Evolutionary conservation across 495 filamentous ascomycete species (phyloP).

Genomic region (Trichocladium antarcticum): DNA sequence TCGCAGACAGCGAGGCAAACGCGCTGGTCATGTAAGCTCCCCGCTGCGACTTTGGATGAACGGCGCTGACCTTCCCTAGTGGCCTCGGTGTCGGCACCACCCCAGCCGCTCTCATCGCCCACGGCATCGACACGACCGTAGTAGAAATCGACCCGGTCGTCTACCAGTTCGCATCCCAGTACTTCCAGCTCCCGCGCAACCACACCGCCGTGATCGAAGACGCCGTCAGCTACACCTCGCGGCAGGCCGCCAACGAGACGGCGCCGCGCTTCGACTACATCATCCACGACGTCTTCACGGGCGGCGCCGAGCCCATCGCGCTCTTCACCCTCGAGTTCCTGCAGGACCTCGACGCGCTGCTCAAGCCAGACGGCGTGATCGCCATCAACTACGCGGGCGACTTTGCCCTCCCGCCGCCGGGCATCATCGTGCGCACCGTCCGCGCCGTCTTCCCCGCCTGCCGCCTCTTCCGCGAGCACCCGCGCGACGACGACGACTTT

Average conservation of each 20-base stretch:
- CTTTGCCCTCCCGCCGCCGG: constrained; percentile 57
- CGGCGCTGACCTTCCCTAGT: constrained; percentile 35
- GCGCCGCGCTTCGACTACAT: constrained; percentile 70
- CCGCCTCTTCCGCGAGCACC: constrained; percentile 73
- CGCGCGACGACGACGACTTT: constrained; percentile 33
- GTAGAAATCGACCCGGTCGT: constrained; percentile 91
- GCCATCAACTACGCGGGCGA: constrained; percentile 99
- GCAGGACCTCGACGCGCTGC: constrained; percentile 49
- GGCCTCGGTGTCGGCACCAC: constrained; percentile 89
- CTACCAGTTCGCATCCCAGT: constrained; percentile 64
- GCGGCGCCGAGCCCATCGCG: constrained; percentile 77
- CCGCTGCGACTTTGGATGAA: constrained; percentile 8
- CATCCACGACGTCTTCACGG: constrained; percentile 97
- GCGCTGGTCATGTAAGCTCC: constrained; percentile 69
- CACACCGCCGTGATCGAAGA: constrained; percentile 74
- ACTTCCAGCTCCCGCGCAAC: constrained; percentile 69
- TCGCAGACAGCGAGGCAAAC: constrained; percentile 52
- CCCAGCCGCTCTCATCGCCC: constrained; percentile 70
- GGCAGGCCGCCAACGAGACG: constrained; percentile 26
- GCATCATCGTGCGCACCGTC: constrained; percentile 63
- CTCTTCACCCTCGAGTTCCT: constrained; percentile 85
- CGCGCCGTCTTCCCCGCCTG: constrained; percentile 61
- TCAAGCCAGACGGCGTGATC: constrained; percentile 70
- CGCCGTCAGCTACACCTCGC: constrained; percentile 63
- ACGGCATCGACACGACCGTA: constrained; percentile 83